Conservation (phyloP, 768 basidiomycete species). For the Leccinellum rugosiceps region DNA sequence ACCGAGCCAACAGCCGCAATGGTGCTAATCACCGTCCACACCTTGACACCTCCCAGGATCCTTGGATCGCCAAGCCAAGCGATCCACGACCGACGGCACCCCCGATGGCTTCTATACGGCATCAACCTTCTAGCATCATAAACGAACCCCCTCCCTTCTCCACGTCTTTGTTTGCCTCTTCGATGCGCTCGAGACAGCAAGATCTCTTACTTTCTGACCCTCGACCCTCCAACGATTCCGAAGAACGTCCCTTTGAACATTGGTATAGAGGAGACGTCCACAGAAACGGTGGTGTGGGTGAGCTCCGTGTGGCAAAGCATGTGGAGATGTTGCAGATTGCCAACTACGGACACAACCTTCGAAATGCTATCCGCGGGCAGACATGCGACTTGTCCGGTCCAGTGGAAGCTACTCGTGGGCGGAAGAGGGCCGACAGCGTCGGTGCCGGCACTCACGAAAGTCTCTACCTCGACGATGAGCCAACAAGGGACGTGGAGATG, state of each 20-base stretch:
- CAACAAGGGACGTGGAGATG: constrained; percentile 41
- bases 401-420: constrained; percentile 29
- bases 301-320: constrained; percentile 67
- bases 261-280: constrained; percentile 89
- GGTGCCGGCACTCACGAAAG: constrained; percentile 58
- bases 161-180: constrained; percentile 42
- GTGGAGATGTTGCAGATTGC: constrained; percentile 88
- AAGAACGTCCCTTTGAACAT: constrained; percentile 82
- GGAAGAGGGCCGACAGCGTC: constrained; percentile 67
- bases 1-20: constrained; percentile 37
- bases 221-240: constrained; percentile 68
- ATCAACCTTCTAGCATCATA: constrained; percentile 47
- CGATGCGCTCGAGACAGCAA: constrained; percentile 36
- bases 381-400: constrained; percentile 22
- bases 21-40: constrained; percentile 24
- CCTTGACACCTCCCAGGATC: constrained; percentile 30
- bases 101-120: constrained; percentile 34
- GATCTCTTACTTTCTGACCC: constrained; percentile 34
- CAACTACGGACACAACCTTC: constrained; percentile 70
- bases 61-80: constrained; percentile 29
- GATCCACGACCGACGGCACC: constrained; percentile 31
- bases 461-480: constrained; percentile 64
- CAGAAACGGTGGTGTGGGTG: constrained; percentile 86
- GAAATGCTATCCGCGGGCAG: constrained; percentile 27
- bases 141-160: constrained; percentile 66